Evolutionary conservation across 1,284 basidiomycete genomes (phyloP).

Genomic region (Cutaneotrichosporon cutaneum): DNA sequence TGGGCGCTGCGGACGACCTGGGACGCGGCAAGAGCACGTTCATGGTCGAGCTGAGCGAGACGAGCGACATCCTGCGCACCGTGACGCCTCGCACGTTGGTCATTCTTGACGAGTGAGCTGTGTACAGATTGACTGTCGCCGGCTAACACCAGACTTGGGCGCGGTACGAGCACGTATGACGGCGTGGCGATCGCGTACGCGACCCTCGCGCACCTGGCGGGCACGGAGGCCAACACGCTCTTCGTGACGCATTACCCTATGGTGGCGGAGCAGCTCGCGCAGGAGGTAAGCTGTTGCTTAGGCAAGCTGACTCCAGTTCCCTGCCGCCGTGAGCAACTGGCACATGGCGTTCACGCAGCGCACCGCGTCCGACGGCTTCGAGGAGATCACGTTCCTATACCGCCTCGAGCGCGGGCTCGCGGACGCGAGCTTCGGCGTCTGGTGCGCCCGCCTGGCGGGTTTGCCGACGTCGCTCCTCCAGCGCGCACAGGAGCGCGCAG

Average conservation of each 20-base stretch:
- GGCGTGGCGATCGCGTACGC: constrained; percentile 58
- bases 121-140: not conserved
- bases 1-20: constrained; percentile 72
- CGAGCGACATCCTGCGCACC: constrained; percentile 78
- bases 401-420: constrained; percentile 69
- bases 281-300: constrained; percentile 54
- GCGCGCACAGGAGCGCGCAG: constrained; percentile 61
- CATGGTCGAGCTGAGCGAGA: constrained; percentile 95
- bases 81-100: constrained; percentile 73
- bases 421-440: constrained; percentile 79
- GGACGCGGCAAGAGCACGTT: constrained; percentile 83
- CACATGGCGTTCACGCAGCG: constrained; percentile 77
- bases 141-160: constrained; percentile 39
- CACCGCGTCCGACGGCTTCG: constrained; percentile 63
- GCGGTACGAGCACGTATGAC: constrained; percentile 51
- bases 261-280: constrained; percentile 59
- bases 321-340: constrained; percentile 62
- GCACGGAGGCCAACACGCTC: constrained; percentile 71
- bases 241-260: constrained; percentile 91
- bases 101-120: constrained; percentile 66
- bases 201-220: constrained; percentile 70
- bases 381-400: constrained; percentile 83
- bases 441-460: constrained; percentile 82
- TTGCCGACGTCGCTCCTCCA: constrained; percentile 67
- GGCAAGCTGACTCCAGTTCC: constrained; percentile 26